Evolutionary conservation across 768 basidiomycete genomes (phyloP), one percentile per base, ranked within the genome.

Genomic region (Udeniomyces megalosporus): DNA sequence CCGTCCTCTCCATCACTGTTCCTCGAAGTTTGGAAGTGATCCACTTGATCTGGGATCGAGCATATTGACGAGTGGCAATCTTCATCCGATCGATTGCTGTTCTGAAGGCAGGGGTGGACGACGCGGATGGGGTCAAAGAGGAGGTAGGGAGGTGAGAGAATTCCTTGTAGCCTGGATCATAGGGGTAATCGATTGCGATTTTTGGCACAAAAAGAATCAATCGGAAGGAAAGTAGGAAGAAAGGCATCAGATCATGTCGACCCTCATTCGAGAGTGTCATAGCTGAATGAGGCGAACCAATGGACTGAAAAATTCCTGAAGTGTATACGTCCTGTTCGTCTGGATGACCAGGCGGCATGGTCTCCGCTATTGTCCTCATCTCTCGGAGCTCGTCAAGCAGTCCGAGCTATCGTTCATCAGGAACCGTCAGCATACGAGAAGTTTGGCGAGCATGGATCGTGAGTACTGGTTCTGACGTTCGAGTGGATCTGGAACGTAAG

Each of bases 31-130:
- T 93, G 70, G 88, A 88, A 44, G 81, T 79, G 51, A 97, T 83
- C 95, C 95, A 99, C 38, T 84, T 82, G 46, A 92, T 78, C 71
- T 99, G 95, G 44, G 84, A 78, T 70, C 86, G 88, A 0, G 95
- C 88, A 71, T 97, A 99, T 73, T 90, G 85, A 24, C 85, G 77
- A 8, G 92, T 99, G 0, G 85, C 83, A 0, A 79, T 73, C 71
- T 96, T 95, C 84, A 91, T 92, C 10, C 78, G 78, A 47, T 85
- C 83, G 7, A 86, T 74, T 0, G 85, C 85, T 15, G 75, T 74
- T 3, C 73, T 62, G 69, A 84, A 85, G 14, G 74, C 69, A 54
- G 51, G 57, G 32, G 20, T 42, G 12, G 22, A 63, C 12, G 69
- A 69, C 32, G 71, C 62, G 2, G 56, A 22, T n/a, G 66, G 56